Evolutionary conservation across 208 protist genomes (phyloP), one percentile per base, ranked within the genome.

Genomic region (Acanthamoeba triangularis): DNA sequence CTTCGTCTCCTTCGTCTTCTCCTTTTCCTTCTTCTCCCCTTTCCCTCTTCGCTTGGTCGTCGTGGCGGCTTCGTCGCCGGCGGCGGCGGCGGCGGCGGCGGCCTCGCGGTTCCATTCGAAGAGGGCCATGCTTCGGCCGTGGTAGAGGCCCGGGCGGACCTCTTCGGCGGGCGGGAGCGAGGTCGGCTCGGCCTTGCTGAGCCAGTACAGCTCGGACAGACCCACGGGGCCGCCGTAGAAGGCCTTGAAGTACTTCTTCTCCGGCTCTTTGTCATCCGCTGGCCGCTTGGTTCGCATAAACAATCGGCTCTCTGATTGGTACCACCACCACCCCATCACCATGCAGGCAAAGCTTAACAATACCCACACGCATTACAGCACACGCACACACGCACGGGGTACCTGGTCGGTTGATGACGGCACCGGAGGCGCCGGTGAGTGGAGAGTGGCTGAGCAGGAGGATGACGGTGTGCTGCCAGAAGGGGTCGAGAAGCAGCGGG

Each of bases 361-460:
- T 10, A 47, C 44, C n/a, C 44, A 7, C 25, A 18, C 14, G 25
- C 59, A 65, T 1, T 1, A 28, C 59, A 2, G 61, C 28, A n/a
- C 28, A n/a, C 18, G 61, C 61, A 67, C 18, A n/a, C 25, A 65
- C 3, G 61, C 33, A 78, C 35, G 69, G 25, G 13, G 37, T 33
- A 87, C 78, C 78, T 28, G 78, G 78, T 87, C 78, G 78, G n/a
- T 87, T 87, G 78, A 87, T 87, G 47, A 87, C 78, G 14, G 47
- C 49, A 7, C 78, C 78, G 13, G 35, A 61, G 20, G 78, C 78
- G 4, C 78, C 78, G 49, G 78, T 37, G 4, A 20, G 28, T 35
- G 78, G 78, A 5, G 78, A 87, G n/a, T 87, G n/a, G 8, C 25
- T 61, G 47, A 87, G 78, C 37, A 87, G 5, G 7, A 87, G 49